phyloP scores from a whole-genome alignment of 129 eudicot genomes.

The Centella asiatica region DNA sequence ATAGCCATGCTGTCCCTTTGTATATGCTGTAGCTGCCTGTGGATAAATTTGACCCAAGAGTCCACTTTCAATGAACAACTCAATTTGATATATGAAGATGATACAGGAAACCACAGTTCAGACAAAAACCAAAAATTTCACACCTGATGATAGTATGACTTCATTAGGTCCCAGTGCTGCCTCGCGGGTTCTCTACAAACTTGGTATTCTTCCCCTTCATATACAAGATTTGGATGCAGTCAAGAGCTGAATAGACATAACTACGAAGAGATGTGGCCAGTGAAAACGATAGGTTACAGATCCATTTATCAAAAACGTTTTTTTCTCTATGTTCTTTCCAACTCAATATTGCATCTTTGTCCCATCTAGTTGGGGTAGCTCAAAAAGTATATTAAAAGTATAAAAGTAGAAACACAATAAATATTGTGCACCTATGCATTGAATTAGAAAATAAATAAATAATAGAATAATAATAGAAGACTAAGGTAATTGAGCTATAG shows the following conservation, averaged over 20 bases:
- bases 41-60: too few species aligned
- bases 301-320: too few species aligned
- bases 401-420: too few species aligned
- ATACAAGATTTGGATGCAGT: slow-evolving; percentile 26
- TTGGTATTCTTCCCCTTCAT: slow-evolving; percentile 67
- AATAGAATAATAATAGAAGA: too few species aligned
- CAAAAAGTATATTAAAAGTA: too few species aligned
- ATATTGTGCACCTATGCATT: too few species aligned
- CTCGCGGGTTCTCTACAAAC: slow-evolving; percentile 53
- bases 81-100: not conserved
- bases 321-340: too few species aligned
- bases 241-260: not conserved
- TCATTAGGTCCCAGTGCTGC: slow-evolving; percentile 85
- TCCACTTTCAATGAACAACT: not conserved
- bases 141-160: slow-evolving; percentile 74
- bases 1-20: slow-evolving; percentile 59
- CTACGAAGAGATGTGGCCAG: not conserved
- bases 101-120: not conserved
- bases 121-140: not conserved
- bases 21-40: slow-evolving; percentile 86
- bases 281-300: too few species aligned
- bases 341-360: too few species aligned
- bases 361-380: too few species aligned
- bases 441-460: too few species aligned
- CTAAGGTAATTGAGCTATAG: too few species aligned